A percentile compares a stretch with the other conserved stretches of the same genome.
phyloP scores from a whole-genome alignment of 306 rosid genomes.

The Vigna hirtella region DNA sequence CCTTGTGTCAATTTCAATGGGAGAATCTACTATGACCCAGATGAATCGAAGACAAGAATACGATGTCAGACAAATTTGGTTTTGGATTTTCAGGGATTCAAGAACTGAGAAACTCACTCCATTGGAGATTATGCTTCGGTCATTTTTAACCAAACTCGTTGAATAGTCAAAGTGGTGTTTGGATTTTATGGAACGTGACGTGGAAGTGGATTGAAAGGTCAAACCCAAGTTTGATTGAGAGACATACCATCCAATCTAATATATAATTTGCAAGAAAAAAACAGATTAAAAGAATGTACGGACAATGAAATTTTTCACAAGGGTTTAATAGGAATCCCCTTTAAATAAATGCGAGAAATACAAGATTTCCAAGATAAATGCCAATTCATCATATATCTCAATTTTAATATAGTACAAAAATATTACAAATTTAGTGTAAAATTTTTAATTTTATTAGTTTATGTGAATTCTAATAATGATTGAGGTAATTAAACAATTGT shows the following conservation, averaged over 20 bases:
- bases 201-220: not conserved
- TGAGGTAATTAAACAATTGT: no score
- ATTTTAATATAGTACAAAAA: no score
- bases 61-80: slow-evolving; percentile 3
- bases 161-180: slow-evolving; percentile 19
- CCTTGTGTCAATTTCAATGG: slow-evolving; percentile 16
- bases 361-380: no score
- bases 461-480: no score
- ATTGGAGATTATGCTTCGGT: slow-evolving; percentile 15
- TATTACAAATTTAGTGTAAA: no score
- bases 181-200: not conserved
- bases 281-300: not conserved
- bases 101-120: not conserved
- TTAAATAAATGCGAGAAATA: no score
- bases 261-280: not conserved
- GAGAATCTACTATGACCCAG: slow-evolving; percentile 33
- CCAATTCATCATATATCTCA: no score
- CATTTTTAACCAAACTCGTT: slow-evolving; percentile 21
- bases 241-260: no score
- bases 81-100: not conserved
- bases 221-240: not conserved
- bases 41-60: slow-evolving; percentile 7
- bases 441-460: no score
- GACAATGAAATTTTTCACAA: not conserved
- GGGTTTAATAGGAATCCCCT: not conserved